Evolutionary conservation across 305 asterid species (phyloP), one percentile per base, ranked within the genome.

Genomic region (Rubia tinctorum): DNA sequence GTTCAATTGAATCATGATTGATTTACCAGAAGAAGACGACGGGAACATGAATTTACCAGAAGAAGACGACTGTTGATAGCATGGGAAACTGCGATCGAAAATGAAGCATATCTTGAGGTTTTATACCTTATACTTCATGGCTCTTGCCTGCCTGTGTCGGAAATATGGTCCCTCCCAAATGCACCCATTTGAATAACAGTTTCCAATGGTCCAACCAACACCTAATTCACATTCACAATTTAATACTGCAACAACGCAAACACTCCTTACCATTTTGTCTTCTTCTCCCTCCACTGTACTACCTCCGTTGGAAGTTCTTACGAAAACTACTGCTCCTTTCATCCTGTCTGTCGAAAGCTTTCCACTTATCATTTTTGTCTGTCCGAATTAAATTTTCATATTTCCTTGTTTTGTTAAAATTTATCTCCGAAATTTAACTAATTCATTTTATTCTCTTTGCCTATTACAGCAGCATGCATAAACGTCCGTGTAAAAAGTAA

Each of bases 101-200:
- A 58, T 67, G 39, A 59, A 30, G 59, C 80, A 70, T 74, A 72
- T 76, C 65, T 43, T 30, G 53, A 18, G 60, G 18, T 56, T 80
- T 23, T 8, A 55, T 55, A 66, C 73, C 76, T 42, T 42, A 25
- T 74, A 22, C 18, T 12, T 56, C 45, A 58, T 44, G 59, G 30
- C 14, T 67, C 68, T n/a, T 23, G 23, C 18, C 37, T 27, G 13
- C 9, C 69, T 11, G 9, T 23, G 62, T 51, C 64, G 61, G 40
- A 58, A 63, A 72, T 56, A 53, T 76, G 81, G 79, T 78, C 85
- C 81, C 59, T 39, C 9, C 40, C 6, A 62, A 69, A 69, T 69
- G 62, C 72, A 0, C 2, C 18, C 55, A 20, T 73, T 73, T 39
- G 17, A 63, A 63, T 1, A 64, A 30, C 22, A 47, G 53, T 73